These are phyloP conservation scores for Phaffomyces thermotolerans DNA, from an alignment of 805 yeast species.

Conservation along the genomic window DNA sequence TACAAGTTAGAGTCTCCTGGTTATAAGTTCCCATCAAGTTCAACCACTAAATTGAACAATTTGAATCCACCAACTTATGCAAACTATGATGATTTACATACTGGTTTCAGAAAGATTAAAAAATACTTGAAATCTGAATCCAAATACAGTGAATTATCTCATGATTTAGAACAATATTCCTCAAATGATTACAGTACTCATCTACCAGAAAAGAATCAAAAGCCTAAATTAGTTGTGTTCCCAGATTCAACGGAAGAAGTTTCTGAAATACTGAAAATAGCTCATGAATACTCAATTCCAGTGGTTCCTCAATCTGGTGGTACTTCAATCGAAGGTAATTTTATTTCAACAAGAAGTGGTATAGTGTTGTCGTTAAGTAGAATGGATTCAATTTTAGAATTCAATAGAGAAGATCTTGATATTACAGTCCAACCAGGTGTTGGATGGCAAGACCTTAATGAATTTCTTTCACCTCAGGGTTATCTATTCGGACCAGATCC, in stretches of 20 bases:
- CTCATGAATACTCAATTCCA: conserved; percentile 48
- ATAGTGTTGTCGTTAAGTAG: conserved; percentile 49
- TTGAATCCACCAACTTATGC: conserved; percentile 14
- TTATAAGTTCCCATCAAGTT: conserved; percentile 13
- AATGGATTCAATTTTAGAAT: conserved; percentile 50
- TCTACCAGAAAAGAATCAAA: conserved; percentile 37
- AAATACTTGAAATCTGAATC: conserved; percentile 7
- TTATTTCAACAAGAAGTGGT: conserved; percentile 52
- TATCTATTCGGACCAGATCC: conserved; percentile 68
- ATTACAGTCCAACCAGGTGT: conserved; percentile 70
- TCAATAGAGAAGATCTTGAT: conserved; percentile 62
- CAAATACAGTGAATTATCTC: conserved; percentile 22
- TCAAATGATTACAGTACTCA: conserved; percentile 46
- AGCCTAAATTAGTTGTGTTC: conserved; percentile 34
- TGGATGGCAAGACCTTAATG: conserved; percentile 66
- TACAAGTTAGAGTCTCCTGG: conserved; percentile 10
- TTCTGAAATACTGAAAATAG: conserved; percentile 44
- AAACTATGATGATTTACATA: conserved; percentile 3
- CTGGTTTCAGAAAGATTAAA: conserved; percentile 13
- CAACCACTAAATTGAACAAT: conserved; percentile 14
- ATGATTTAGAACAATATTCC: conserved; percentile 36
- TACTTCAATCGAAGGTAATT: conserved; percentile 63
- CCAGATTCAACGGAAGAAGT: conserved; percentile 54
- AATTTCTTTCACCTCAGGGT: conserved; percentile 38
- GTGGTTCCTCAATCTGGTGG: conserved; percentile 61